Percentiles rank a stretch among this genome's conserved stretches.
These are phyloP conservation scores for Pythium rishiriense DNA, from an alignment of 352 stramenopile genomes.

Conservation along the genomic window DNA sequence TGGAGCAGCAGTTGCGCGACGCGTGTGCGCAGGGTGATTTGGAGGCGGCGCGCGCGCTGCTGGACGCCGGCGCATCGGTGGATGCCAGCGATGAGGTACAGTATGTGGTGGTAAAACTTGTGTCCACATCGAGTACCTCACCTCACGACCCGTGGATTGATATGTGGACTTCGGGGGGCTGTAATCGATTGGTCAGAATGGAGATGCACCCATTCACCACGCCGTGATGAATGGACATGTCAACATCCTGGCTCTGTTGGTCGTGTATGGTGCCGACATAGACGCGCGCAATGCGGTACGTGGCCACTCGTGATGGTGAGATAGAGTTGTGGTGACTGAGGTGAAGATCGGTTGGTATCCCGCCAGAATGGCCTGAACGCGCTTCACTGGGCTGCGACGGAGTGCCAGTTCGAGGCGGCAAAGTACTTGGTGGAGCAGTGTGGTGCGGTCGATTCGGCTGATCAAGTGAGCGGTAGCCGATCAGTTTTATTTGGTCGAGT, in stretches of 20 bases:
- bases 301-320: background rate
- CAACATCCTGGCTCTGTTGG: background rate
- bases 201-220: background rate
- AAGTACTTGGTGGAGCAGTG: background rate
- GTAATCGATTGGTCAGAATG: background rate
- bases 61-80: background rate
- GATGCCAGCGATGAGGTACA: background rate
- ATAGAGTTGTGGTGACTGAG: too few species aligned
- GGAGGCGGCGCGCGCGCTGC: slow-evolving; percentile 1
- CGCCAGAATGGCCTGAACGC: background rate
- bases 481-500: background rate
- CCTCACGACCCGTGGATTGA: background rate
- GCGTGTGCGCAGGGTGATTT: background rate
- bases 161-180: background rate
- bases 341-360: too few species aligned
- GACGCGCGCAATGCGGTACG: background rate
- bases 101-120: background rate
- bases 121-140: background rate
- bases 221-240: background rate
- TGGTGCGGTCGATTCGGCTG: background rate
- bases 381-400: background rate
- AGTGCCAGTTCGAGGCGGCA: background rate
- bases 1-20: background rate
- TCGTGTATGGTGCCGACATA: background rate
- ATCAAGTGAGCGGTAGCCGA: background rate